Base-by-base conservation (phyloP, 306 rosid genomes). In the Trifolium dubium region DNA sequence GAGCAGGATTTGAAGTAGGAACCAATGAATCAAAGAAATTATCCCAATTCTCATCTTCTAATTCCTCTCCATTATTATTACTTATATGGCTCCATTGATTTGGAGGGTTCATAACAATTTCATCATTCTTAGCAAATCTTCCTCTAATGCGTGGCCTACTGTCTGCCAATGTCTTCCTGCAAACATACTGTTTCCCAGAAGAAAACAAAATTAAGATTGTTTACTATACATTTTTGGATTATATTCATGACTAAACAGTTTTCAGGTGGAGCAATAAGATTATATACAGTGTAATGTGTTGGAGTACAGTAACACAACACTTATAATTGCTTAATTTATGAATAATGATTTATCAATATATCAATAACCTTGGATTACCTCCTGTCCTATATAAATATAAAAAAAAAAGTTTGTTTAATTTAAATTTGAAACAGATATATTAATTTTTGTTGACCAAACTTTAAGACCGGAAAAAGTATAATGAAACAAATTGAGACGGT, bases 131-230 rank as follows among this genome's bases (percentile, higher is more conserved):
- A 0, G 92, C 99, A 82, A 94, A 92, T 73, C 96, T 53, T 13
- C 99, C 99, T 81, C 93, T 85, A 53, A 94, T 82, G 12, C 97
- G 90, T n/a, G 96, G 96, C 84, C 99, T 76, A 64, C 88, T 92
- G 73, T 94, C 97, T 0, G 99, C 97, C 87, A 94, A 76, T 7
- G 97, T 89, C 76, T 92, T 92, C 82, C 99, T 87, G 55, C 99
- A 94, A 35, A 89, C 93, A 78, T 94, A 94, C 97, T 94, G 77
- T 75, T 65, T 44, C 49, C 65, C 69, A 70, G 3, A 59, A 44
- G 19, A 65, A 55, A 62, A 59, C 61, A 54, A 56, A 56, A 28
- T 10, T 5, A 23, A 56, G 63, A 28, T 55, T 51, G n/a, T 40
- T 19, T 18, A 30, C 2, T 49, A 50, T 30, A 13, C 18, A 59